These are phyloP conservation scores for Pezicula neosporulosa DNA, from an alignment of 2,329 filamentous ascomycete species.

Conservation along the genomic window DNA sequence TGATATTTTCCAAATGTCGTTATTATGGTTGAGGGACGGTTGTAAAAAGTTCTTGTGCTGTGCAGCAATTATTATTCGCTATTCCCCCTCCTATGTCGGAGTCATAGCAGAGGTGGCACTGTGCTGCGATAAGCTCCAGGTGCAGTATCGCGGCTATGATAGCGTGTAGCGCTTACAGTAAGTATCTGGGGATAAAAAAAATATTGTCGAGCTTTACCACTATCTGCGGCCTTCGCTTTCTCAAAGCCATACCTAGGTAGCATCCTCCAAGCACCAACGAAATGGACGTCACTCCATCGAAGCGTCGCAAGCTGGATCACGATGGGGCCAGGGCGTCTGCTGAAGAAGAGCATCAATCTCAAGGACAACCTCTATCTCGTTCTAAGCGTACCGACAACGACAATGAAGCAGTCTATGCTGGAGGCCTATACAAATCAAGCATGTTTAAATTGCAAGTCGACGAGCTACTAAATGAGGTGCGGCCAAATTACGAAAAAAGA, in stretches of 20 bases:
- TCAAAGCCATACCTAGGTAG: neutral
- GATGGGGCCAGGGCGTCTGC: slow-evolving; percentile 5
- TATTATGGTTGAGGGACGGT: neutral
- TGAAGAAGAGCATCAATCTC: slow-evolving; percentile 1
- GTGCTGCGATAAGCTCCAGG: too few species aligned
- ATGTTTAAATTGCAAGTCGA: slow-evolving; percentile 67
- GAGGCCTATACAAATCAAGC: slow-evolving; percentile 55
- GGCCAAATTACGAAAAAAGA: slow-evolving; percentile 54
- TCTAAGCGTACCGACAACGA: slow-evolving; percentile 16
- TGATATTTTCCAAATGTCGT: neutral
- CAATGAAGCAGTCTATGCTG: slow-evolving; percentile 35
- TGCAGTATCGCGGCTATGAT: neutral
- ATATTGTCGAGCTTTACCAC: too few species aligned
- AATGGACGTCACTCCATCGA: slow-evolving; percentile 23
- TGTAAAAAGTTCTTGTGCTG: neutral
- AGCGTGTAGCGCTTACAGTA: neutral
- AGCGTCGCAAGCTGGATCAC: slow-evolving; percentile 30
- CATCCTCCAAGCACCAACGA: neutral
- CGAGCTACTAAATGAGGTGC: slow-evolving; percentile 55
- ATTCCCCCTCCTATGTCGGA: neutral
- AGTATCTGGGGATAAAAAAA: too few species aligned
- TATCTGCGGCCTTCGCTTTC: too few species aligned
- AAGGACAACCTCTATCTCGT: slow-evolving; percentile 7
- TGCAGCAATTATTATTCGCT: neutral
- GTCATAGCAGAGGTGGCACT: too few species aligned